Base-by-base conservation (phyloP, 1,139 yeast genomes). In the Yamadazyma conglobata region DNA sequence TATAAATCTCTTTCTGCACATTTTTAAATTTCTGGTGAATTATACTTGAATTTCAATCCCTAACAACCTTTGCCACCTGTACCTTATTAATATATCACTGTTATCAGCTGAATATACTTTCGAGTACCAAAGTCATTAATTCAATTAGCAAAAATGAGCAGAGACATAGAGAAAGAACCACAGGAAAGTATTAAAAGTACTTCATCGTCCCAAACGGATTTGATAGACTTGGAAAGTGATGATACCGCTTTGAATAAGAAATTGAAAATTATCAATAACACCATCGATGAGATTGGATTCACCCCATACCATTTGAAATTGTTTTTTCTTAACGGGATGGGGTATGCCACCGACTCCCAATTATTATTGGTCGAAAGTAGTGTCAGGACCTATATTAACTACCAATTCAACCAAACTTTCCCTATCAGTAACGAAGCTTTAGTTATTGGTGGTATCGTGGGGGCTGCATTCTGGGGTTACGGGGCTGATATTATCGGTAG, bases 321-420 rank as follows among this genome's bases (percentile, higher is more conserved):
- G 19, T 59, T 72, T 44, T 60, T 61, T 42, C 47, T 73, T 21
- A 73, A 71, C 37, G 84, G 84, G 11, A 69, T 76, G 68, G 85
- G 85, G 10, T 78, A 78, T 45, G 72, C 79, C 5, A 77, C 74
- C 16, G 84, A 78, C 48, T 73, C 81, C 11, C 77, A 76, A 47
- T 57, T 78, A 42, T 68, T 65, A 22, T 58, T 62, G 47, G 45
- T 61, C 24, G 71, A 64, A 42, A 49, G 62, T 33, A 48, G 53
- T 21, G 70, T 63, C 8, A 50, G 69, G 37, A 50, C 56, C 4
- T 60, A 56, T 44, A 56, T 60, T 44, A 71, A 64, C 46, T 64
- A 56, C 46, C 77, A 64, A 43, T 64, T 63, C 43, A 60, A 60
- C 13, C 54, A 58, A 34, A 26, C 27, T 10, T 63, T 55, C 37